Conservation (phyloP, 1,284 basidiomycete genomes). For the Pulveroboletus sp. region DNA sequence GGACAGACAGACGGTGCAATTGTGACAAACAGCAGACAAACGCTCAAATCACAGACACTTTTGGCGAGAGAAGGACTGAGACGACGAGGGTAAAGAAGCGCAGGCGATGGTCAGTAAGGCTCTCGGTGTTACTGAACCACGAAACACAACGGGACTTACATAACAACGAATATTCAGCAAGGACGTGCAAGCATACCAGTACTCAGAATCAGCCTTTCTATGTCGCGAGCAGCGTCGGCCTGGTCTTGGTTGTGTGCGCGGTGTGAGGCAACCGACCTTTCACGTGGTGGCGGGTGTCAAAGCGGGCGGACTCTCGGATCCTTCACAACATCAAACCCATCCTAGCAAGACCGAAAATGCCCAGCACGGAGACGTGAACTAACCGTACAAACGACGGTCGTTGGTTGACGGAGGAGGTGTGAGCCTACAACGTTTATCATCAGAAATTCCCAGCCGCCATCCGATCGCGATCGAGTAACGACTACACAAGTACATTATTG, state of each 20-base stretch:
- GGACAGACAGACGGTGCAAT: conserved; percentile 19
- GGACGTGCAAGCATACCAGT: conserved; percentile 31
- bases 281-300: conserved; percentile 35
- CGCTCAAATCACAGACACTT: conserved; percentile 29
- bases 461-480: neutral
- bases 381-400: conserved; percentile 19
- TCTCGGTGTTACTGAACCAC: conserved; percentile 17
- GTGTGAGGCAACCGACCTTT: conserved; percentile 26
- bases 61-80: conserved; percentile 14
- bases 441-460: conserved; percentile 30
- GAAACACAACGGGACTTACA: conserved; percentile 35
- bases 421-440: conserved; percentile 24
- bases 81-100: conserved; percentile 4
- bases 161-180: conserved; percentile 33
- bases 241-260: conserved; percentile 22
- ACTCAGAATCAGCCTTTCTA: conserved; percentile 32
- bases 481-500: conserved; percentile 19
- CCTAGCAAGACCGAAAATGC: conserved; percentile 17
- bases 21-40: conserved; percentile 29
- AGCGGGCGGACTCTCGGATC: conserved; percentile 20
- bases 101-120: conserved; percentile 23
- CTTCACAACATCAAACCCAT: conserved; percentile 33
- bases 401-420: conserved; percentile 20
- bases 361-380: conserved; percentile 25
- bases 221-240: conserved; percentile 13